These are phyloP conservation scores for Tremellales sp. DNA, from an alignment of 1,284 basidiomycete genomes.

Conservation along the genomic window DNA sequence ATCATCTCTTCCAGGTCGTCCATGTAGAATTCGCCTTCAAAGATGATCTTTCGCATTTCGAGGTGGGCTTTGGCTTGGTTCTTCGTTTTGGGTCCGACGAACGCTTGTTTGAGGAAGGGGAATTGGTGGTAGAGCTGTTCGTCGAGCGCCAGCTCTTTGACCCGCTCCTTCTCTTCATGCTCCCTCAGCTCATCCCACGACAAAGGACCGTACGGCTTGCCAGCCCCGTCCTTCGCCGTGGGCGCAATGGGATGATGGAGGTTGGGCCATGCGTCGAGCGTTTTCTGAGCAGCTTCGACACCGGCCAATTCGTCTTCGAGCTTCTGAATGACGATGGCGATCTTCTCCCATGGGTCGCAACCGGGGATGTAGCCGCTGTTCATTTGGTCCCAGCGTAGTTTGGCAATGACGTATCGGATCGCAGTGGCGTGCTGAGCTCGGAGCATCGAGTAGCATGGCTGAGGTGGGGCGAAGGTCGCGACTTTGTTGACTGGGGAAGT, in stretches of 20 bases:
- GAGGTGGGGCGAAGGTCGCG: conserved; percentile 5
- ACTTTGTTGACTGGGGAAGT: neutral
- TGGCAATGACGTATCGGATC: conserved; percentile 28
- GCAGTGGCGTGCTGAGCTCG: conserved; percentile 26
- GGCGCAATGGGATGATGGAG: conserved; percentile 16
- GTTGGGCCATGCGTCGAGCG: conserved; percentile 28
- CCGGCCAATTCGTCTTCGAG: conserved; percentile 30
- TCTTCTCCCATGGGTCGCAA: conserved; percentile 27
- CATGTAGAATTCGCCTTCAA: conserved; percentile 17
- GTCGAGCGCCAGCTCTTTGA: conserved; percentile 20
- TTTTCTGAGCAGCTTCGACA: conserved; percentile 27
- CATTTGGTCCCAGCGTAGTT: conserved; percentile 31
- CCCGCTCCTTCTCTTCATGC: conserved; percentile 16
- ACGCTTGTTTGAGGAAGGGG: conserved; percentile 30
- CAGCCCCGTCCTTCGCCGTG: conserved; percentile 9
- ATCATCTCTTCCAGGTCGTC: conserved; percentile 25
- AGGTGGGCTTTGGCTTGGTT: conserved; percentile 26
- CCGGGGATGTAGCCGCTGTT: conserved; percentile 28
- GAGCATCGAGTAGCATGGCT: conserved; percentile 25
- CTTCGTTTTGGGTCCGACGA: conserved; percentile 37
- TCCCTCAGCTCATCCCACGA: conserved; percentile 20
- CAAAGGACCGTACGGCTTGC: conserved; percentile 28
- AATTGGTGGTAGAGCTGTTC: conserved; percentile 10
- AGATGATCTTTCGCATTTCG: conserved; percentile 21
- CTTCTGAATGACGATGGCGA: conserved; percentile 22